These are phyloP conservation scores for Vaccinium vitisidaea DNA, from an alignment of 148 eudicot genomes.

Conservation along the genomic window DNA sequence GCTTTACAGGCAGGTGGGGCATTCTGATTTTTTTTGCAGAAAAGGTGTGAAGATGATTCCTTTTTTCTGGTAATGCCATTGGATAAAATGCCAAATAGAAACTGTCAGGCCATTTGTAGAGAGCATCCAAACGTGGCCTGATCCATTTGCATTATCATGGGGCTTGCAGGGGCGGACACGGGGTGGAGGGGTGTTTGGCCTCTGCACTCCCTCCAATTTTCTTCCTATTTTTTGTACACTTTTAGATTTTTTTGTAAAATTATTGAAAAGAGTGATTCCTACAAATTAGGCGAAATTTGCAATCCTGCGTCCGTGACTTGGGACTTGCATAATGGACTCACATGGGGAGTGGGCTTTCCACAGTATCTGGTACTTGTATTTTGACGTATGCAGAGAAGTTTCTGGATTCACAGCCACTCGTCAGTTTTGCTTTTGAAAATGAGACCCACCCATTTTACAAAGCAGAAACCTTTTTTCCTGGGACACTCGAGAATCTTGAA, in stretches of 20 bases:
- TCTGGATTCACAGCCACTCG: not conserved
- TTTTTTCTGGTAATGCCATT: not conserved
- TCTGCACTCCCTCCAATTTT: too few species aligned
- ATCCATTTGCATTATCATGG: not conserved
- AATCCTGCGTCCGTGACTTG: too few species aligned
- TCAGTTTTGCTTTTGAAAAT: not conserved
- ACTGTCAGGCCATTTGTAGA: not conserved
- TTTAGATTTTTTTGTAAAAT: too few species aligned
- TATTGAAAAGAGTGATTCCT: too few species aligned
- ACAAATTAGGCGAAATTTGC: too few species aligned
- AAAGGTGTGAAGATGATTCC: not conserved
- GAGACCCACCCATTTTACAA: not conserved
- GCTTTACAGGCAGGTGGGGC: conserved; percentile 1
- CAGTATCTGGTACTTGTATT: not conserved
- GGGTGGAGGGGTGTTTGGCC: too few species aligned
- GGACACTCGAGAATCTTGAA: not conserved
- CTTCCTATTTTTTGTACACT: too few species aligned
- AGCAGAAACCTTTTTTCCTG: not conserved
- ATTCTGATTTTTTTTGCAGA: not conserved
- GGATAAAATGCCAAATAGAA: not conserved
- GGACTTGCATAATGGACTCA: not conserved
- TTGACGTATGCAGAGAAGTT: not conserved
- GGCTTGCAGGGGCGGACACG: not conserved
- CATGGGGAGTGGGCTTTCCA: not conserved
- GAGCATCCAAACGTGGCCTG: not conserved